Conservation (phyloP, 768 basidiomycete species). For the Amanita polypyramis region DNA sequence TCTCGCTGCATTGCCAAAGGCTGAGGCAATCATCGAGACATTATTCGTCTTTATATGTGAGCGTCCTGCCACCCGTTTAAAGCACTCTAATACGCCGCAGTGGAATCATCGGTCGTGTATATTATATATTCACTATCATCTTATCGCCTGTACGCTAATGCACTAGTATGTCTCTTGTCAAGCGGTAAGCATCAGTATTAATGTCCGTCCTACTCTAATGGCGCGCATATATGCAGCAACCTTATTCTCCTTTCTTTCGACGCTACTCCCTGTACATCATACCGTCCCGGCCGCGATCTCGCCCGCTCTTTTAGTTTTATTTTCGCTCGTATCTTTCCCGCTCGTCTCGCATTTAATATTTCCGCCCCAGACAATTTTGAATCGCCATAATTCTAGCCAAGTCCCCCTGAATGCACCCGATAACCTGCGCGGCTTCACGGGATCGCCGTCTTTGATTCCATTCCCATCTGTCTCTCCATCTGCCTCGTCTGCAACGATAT, state of each 20-base stretch:
- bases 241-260: slow-evolving; percentile 12
- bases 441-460: not conserved
- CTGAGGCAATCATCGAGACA: slow-evolving; percentile 13
- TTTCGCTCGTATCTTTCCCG: slow-evolving; percentile 14
- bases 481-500: not conserved
- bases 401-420: not conserved
- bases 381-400: not conserved
- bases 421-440: not conserved
- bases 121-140: slow-evolving; percentile 11
- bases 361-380: not conserved
- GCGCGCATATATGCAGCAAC: slow-evolving; percentile 20
- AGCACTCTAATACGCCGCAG: slow-evolving; percentile 6
- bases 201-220: slow-evolving; percentile 7
- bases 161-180: slow-evolving; percentile 16
- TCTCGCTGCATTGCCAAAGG: slow-evolving; percentile 6
- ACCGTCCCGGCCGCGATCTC: slow-evolving; percentile 13
- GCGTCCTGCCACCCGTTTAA: slow-evolving; percentile 1
- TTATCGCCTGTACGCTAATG: slow-evolving; percentile 10
- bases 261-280: slow-evolving; percentile 11
- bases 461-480: not conserved
- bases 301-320: slow-evolving; percentile 14
- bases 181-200: slow-evolving; percentile 11
- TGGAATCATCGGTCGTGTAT: slow-evolving; percentile 14
- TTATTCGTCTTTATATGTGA: slow-evolving; percentile 15
- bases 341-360: slow-evolving; percentile 7